Percentiles rank a stretch among this genome's conserved stretches.
These are phyloP conservation scores for Flaveria sonorensis DNA, from an alignment of 129 eudicot genomes.

Conservation along the genomic window DNA sequence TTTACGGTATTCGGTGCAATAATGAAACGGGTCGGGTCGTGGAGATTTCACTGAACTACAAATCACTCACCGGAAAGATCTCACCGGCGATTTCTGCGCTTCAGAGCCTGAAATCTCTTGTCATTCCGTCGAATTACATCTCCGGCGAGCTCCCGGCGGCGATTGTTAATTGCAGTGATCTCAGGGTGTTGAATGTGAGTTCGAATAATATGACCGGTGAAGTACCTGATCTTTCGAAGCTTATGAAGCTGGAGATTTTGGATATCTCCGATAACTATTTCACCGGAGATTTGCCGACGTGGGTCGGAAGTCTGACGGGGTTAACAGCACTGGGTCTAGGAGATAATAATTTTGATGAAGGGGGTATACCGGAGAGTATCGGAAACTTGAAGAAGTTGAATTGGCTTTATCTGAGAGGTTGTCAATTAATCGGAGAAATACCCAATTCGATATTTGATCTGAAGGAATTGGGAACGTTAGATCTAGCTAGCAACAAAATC, in stretches of 20 bases:
- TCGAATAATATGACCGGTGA: slow-evolving; percentile 63
- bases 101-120: slow-evolving; percentile 50
- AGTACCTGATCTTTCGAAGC: slow-evolving; percentile 67
- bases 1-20: slow-evolving; percentile 70
- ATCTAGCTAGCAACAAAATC: slow-evolving; percentile 57
- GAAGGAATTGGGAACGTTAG: slow-evolving; percentile 51
- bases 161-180: slow-evolving; percentile 50
- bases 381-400: slow-evolving; percentile 69
- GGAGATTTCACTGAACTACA: slow-evolving; percentile 60
- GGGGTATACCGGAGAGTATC: slow-evolving; percentile 58
- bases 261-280: slow-evolving; percentile 67
- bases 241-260: slow-evolving; percentile 53
- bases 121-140: slow-evolving; percentile 52
- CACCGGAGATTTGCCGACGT: slow-evolving; percentile 63
- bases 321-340: slow-evolving; percentile 60
- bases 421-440: slow-evolving; percentile 57
- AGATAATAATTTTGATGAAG: slow-evolving; percentile 52
- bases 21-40: slow-evolving; percentile 52
- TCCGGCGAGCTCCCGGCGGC: slow-evolving; percentile 62
- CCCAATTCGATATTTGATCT: slow-evolving; percentile 64
- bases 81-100: slow-evolving; percentile 61
- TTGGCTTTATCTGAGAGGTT: slow-evolving; percentile 56
- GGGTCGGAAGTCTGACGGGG: slow-evolving; percentile 62
- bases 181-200: slow-evolving; percentile 65
- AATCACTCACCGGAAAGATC: slow-evolving; percentile 61